Base-by-base conservation (phyloP, 2,329 filamentous ascomycete genomes). In the Parastagonospora avenae region DNA sequence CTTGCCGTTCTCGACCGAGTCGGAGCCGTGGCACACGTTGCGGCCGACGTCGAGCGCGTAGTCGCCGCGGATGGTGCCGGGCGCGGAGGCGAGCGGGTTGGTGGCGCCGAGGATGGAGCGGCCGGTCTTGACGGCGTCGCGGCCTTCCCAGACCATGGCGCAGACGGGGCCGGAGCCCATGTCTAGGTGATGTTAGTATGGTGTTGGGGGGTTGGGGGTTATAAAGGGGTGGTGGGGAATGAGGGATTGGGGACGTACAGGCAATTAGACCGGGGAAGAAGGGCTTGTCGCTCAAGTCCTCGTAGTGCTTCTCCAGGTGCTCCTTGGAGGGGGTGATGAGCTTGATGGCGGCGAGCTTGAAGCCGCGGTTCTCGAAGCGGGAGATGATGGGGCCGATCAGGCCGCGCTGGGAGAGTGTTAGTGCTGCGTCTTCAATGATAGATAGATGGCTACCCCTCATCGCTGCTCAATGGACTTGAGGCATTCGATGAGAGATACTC, bases 101-200 rank as follows among this genome's bases (percentile, higher is more conserved):
- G 94, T 99, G 81, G 94, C 94, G 81, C 94, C 94, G 79, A 99
- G 92, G 78, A 99, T 88, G 79, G 82, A 87, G 76, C 94, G 93
- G 80, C 94, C 94, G 69, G 92, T 97, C 90, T 97, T 97, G 86
- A 97, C 92, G 79, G 88, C 94, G 75, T 99, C 92, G 85, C 90
- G 90, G 76, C 94, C 94, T 82, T 99, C 92, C 94, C 94, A 99
- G 81, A 99, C 89, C 93, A 97, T 99, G 83, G 94, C 94, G 84
- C 85, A 89, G 83, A 99, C 93, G 78, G 94, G 94, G 77, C 94
- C 94, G 78, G 88, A 92, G 79, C 86, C 82, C 94, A 97, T 99
- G 87, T 97, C 92, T 96, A 63, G 57, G 27, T 19, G 1, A 29
- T 44, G 46, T 57, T 45, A 64, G 54, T 36, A 28, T 15, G 45